Conservation (phyloP, 2,329 filamentous ascomycete species). For the Monosporascus sp. region DNA sequence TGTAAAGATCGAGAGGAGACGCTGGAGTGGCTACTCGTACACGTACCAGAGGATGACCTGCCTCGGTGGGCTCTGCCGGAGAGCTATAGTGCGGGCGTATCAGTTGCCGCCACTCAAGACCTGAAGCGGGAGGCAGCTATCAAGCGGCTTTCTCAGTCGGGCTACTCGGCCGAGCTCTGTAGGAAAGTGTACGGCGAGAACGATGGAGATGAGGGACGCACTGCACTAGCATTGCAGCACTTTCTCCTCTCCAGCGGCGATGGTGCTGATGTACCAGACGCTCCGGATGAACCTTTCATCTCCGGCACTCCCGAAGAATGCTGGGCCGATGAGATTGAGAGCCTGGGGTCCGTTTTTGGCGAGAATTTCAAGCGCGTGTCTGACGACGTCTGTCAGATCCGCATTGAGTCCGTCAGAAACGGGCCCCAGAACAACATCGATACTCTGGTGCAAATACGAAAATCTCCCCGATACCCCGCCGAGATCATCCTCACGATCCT, state of each 20-base stretch:
- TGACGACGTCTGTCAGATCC: slow-evolving; percentile 63
- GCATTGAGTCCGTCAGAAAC: slow-evolving; percentile 53
- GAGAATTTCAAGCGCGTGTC: slow-evolving; percentile 61
- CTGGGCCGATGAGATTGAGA: slow-evolving; percentile 83
- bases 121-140: slow-evolving; percentile 76
- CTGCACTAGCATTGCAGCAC: slow-evolving; percentile 75
- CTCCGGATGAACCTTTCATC: slow-evolving; percentile 40
- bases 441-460: slow-evolving; percentile 61
- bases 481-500: slow-evolving; percentile 65
- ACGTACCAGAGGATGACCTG: slow-evolving; percentile 96
- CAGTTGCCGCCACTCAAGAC: slow-evolving; percentile 70
- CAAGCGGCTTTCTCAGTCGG: slow-evolving; percentile 73
- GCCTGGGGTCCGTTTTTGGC: slow-evolving; percentile 80
- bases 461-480: slow-evolving; percentile 68
- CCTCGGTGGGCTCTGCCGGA: slow-evolving; percentile 88
- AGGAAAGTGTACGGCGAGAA: slow-evolving; percentile 68
- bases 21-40: slow-evolving; percentile 91
- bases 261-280: slow-evolving; percentile 17
- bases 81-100: slow-evolving; percentile 85
- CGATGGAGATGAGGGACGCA: slow-evolving; percentile 65
- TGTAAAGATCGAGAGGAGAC: slow-evolving; percentile 92
- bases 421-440: slow-evolving; percentile 46
- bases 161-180: slow-evolving; percentile 82
- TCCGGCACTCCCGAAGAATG: slow-evolving; percentile 52
- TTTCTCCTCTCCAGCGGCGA: slow-evolving; percentile 52